Evolutionary conservation across 257 asterid genomes (phyloP), one percentile per base, ranked within the genome.

Genomic region (Gentiana dahurica): DNA sequence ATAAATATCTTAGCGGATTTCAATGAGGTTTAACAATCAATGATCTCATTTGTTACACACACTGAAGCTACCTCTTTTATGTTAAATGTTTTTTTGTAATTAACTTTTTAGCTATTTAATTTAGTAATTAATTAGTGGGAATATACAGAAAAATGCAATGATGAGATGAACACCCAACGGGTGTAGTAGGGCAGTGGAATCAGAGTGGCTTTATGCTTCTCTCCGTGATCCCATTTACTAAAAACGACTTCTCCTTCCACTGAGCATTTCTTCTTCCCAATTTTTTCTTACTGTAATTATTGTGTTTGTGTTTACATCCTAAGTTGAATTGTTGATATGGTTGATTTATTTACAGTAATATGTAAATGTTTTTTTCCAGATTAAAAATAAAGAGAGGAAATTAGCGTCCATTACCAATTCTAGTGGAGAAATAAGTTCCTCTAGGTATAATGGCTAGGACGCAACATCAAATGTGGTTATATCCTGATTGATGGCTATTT

Each of bases 11-110:
- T 88, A 85, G 96, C 94, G 95, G 96, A 88, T 88, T 88, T 89
- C 92, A 74, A 79, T 85, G 95, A 83, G 97, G 61, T 82, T 66
- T 15, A 24, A 58, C 53, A 3, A 68, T 89, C 95, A 51, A 63
- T 79, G 97, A 89, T 83, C 95, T 87, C 77, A 70, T 41, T 69
- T 87, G 93, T 87, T 87, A 87, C 95, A 87, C 96, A 85, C 96
- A 80, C 95, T 82, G 93, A 88, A 62, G 94, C 93, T 43, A 13
- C 24, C 61, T 78, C 53, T 24, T 33, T 4, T 44, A 8, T 4
- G 2, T 3, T 13, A 1, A 34, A 2, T 1, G 1, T 47, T 3
- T 3, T 8, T 44, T n/a, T 13, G 2, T 0, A 34, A 36, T 10
- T 1, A 15, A 10, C 49, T 33, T 39, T 38, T 8, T 2, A 34